These are phyloP conservation scores for Eimeria mitis DNA, from an alignment of 169 alveolate species.

Conservation along the genomic window DNA sequence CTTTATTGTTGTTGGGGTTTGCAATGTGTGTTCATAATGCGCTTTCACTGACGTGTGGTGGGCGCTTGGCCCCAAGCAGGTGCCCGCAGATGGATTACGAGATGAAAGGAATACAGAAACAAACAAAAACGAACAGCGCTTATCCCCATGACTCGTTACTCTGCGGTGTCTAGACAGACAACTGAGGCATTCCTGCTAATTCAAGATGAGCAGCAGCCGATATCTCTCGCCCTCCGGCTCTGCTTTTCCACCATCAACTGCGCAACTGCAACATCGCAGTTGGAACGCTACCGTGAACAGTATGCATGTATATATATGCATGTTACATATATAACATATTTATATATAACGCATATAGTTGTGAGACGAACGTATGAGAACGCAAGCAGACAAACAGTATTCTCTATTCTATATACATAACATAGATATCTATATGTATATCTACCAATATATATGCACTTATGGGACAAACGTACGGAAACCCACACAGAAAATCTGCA, in stretches of 20 bases:
- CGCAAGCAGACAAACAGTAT: too few species aligned
- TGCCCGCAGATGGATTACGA: background rate
- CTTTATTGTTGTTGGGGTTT: background rate
- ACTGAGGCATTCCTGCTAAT: background rate
- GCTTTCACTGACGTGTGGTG: background rate
- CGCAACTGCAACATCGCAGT: background rate
- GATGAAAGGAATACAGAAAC: background rate
- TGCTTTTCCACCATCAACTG: too few species aligned
- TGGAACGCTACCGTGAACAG: too few species aligned
- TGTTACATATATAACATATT: too few species aligned
- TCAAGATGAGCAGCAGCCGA: background rate
- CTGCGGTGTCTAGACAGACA: slow-evolving; percentile 10
- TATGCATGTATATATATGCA: too few species aligned
- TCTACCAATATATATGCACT: too few species aligned
- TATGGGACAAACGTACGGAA: too few species aligned
- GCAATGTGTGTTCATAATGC: background rate
- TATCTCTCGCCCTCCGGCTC: background rate
- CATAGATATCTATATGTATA: too few species aligned
- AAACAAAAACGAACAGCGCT: background rate
- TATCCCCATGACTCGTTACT: background rate
- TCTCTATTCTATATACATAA: too few species aligned
- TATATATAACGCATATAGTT: background rate
- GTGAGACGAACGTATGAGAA: too few species aligned
- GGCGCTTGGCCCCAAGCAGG: background rate
- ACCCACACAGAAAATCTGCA: too few species aligned